Evolutionary conservation across 257 asterid species (phyloP), one percentile per base, ranked within the genome.

Genomic region (Solanum rostratum): DNA sequence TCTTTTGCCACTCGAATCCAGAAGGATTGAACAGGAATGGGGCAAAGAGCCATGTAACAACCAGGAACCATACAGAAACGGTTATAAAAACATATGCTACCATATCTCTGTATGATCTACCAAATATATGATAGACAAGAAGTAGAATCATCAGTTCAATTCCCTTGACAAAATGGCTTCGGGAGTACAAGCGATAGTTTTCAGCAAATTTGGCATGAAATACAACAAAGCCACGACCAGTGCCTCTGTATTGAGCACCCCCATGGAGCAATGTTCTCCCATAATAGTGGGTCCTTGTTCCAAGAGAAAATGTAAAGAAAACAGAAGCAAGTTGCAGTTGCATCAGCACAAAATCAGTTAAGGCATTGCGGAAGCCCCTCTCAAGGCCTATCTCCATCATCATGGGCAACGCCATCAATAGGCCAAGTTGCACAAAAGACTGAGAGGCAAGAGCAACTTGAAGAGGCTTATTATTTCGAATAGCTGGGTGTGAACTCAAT

Each of bases 361-460:
- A 84, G 0, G 99, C 99, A 80, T 87, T 90, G 76, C 97, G 97
- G 83, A 95, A 95, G 71, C 99, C 99, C 83, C 88, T 85, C 88
- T 95, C 99, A 4, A 95, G 99, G 81, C 98, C 99, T 81, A 95
- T 95, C 90, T 95, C 98, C 99, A 95, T 95, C 97, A 95, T 94
- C 99, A 96, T 96, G 49, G 99, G 99, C 90, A 96, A 88, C 50
- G 99, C 99, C 99, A 94, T 96, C 52, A 96, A 86, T 74, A 96
- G 81, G 57, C 99, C 99, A 79, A 96, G 90, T 89, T 96, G 99
- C 85, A 96, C 97, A 68, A 95, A 92, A 65, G 99, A 94, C 82
- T 95, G 99, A 84, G 98, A 95, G 85, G 98, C 99, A 81, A 96
- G 97, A 80, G 99, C 99, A 59, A 96, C 99, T 91, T 96, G 99